Percentiles rank a stretch among this genome's conserved stretches.
Conservation (phyloP, 2,329 filamentous ascomycete genomes). For the Neonectria faginata region DNA sequence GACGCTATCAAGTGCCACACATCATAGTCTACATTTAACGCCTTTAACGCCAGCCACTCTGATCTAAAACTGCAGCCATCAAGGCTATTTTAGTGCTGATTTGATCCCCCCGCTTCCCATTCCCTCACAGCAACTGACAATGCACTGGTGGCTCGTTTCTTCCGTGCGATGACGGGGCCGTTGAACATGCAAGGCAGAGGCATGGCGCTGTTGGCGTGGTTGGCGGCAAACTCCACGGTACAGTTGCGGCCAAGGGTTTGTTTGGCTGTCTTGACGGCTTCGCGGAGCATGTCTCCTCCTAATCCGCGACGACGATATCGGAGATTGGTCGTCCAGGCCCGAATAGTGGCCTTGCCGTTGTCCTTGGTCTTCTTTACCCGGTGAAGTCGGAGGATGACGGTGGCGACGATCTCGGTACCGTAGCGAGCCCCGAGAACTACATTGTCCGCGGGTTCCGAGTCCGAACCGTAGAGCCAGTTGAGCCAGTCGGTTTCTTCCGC, state of each 20-base stretch:
- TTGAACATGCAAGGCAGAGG: constrained; percentile 72
- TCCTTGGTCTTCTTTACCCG: constrained; percentile 41
- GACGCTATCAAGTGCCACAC: background rate
- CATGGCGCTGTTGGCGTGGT: constrained; percentile 78
- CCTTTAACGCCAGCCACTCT: background rate
- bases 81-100: constrained; percentile 18
- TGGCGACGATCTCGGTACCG: constrained; percentile 75
- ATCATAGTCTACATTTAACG: background rate
- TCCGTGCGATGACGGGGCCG: constrained; percentile 64
- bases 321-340: constrained; percentile 82
- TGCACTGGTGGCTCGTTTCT: constrained; percentile 64
- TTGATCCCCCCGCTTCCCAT: constrained; percentile 26
- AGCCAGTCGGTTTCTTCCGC: constrained; percentile 73
- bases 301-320: constrained; percentile 78
- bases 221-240: constrained; percentile 75
- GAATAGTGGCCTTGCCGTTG: constrained; percentile 73
- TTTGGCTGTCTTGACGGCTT: constrained; percentile 74
- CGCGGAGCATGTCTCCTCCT: constrained; percentile 77
- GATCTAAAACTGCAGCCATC: background rate
- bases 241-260: constrained; percentile 71
- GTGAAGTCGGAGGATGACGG: constrained; percentile 73
- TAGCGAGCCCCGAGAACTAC: constrained; percentile 72
- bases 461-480: constrained; percentile 61
- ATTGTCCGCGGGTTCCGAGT: constrained; percentile 57
- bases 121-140: constrained; percentile 50